Evolutionary conservation across 2,329 filamentous ascomycete genomes (phyloP).

Genomic region (Neopestalotiopsis sp.): DNA sequence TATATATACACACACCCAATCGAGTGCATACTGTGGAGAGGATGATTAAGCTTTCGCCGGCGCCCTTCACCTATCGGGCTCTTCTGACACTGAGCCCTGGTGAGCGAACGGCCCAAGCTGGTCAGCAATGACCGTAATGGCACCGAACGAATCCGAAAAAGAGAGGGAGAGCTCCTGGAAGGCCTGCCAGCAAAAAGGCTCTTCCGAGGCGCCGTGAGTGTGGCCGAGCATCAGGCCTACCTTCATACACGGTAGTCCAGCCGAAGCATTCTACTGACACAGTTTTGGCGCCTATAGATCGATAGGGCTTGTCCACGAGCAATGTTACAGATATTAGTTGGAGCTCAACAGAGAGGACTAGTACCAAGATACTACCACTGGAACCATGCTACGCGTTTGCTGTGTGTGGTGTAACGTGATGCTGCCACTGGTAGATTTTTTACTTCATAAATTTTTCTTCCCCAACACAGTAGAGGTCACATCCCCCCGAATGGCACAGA

Average conservation of each 20-base stretch:
- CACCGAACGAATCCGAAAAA: conserved; percentile 1
- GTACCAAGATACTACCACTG: not conserved
- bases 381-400: not conserved
- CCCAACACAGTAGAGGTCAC: not conserved
- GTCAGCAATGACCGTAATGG: conserved; percentile 15
- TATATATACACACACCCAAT: not conserved
- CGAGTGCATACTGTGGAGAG: conserved; percentile 2
- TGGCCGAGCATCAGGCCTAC: not conserved
- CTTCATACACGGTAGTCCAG: not conserved
- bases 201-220: conserved; percentile 1
- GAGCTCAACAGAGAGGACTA: not conserved
- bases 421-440: not conserved
- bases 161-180: not conserved
- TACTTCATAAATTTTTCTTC: too few species aligned
- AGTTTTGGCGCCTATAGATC: not conserved
- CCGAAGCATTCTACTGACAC: conserved; percentile 1
- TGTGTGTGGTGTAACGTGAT: not conserved
- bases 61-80: not conserved
- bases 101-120: conserved; percentile 6
- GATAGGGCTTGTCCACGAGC: not conserved
- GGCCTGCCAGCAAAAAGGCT: not conserved
- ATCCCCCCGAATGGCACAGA: not conserved
- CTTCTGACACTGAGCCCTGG: not conserved
- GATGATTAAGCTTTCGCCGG: conserved; percentile 8
- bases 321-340: not conserved